phyloP scores from a whole-genome alignment of 2,329 filamentous ascomycete genomes.

The Corynespora cassiicola region DNA sequence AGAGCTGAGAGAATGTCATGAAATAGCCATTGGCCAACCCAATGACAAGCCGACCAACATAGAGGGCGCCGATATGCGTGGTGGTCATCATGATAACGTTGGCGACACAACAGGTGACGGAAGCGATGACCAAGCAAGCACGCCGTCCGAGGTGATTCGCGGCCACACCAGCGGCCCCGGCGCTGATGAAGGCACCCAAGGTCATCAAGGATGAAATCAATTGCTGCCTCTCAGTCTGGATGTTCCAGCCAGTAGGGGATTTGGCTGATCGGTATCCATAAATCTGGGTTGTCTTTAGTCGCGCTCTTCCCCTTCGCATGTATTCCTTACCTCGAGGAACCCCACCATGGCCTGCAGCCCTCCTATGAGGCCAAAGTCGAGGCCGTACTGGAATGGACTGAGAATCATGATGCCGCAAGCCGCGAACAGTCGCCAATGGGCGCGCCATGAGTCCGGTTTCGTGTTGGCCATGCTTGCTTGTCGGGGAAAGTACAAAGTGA shows the following conservation, averaged over 20 bases:
- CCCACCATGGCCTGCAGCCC: conserved; percentile 59
- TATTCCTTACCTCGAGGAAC: conserved; percentile 50
- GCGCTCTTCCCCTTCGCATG: background rate
- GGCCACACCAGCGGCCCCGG: conserved; percentile 47
- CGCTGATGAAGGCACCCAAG: conserved; percentile 53
- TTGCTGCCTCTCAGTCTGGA: conserved; percentile 48
- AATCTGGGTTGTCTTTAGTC: conserved; percentile 20
- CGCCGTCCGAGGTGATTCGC: conserved; percentile 54
- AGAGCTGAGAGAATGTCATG: conserved; percentile 61
- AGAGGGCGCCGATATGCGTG: conserved; percentile 59
- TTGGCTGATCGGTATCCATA: conserved; percentile 39
- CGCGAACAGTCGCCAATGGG: conserved; percentile 54
- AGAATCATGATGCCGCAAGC: conserved; percentile 57
- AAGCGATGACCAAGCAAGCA: conserved; percentile 54
- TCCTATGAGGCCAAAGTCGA: conserved; percentile 60
- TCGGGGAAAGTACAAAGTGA: conserved; percentile 2
- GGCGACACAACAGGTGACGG: conserved; percentile 56
- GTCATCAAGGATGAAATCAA: conserved; percentile 56
- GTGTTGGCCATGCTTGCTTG: conserved; percentile 24
- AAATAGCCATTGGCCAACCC: conserved; percentile 64
- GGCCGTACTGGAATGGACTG: conserved; percentile 61
- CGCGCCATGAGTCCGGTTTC: conserved; percentile 35
- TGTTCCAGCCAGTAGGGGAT: conserved; percentile 51
- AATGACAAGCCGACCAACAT: conserved; percentile 62
- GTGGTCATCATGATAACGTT: conserved; percentile 67